Evolutionary conservation across 306 rosid species (phyloP).

Genomic region (Dalbergia cultrata): DNA sequence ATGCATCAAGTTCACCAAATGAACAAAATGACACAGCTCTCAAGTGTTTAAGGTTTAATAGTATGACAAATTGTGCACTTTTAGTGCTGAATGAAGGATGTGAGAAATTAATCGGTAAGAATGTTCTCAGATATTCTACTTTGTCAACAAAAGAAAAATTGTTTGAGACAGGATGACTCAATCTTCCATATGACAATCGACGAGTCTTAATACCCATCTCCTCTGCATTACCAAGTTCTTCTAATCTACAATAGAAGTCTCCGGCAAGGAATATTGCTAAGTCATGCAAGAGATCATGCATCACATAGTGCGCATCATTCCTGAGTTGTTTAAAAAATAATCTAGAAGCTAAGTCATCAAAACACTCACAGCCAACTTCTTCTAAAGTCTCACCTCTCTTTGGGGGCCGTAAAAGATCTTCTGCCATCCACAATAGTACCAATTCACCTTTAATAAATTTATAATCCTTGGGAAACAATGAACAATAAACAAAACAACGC

Average conservation of each 20-base stretch:
- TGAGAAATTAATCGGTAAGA: neutral
- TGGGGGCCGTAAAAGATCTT: slow-evolving; percentile 5
- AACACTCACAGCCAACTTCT: neutral
- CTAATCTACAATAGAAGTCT: neutral
- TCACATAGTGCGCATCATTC: too few relatives aligned
- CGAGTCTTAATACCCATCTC: neutral
- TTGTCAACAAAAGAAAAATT: neutral
- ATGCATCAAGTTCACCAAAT: accelerated
- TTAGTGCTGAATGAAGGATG: neutral
- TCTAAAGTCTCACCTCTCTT: neutral
- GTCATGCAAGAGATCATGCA: slow-evolving; percentile 35
- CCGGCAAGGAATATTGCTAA: neutral
- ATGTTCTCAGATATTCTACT: neutral
- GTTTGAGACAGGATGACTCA: neutral
- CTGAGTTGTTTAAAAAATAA: too few relatives aligned
- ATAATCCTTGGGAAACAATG: neutral
- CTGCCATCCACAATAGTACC: neutral
- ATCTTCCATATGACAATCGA: neutral
- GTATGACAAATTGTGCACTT: neutral
- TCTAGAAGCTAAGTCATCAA: neutral
- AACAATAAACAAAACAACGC: neutral
- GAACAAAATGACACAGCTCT: neutral
- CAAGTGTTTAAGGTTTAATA: neutral
- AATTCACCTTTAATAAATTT: too few relatives aligned
- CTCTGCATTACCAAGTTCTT: neutral